These are phyloP conservation scores for Fusarium sp. DNA, from an alignment of 2,329 filamentous ascomycete genomes.

Conservation along the genomic window DNA sequence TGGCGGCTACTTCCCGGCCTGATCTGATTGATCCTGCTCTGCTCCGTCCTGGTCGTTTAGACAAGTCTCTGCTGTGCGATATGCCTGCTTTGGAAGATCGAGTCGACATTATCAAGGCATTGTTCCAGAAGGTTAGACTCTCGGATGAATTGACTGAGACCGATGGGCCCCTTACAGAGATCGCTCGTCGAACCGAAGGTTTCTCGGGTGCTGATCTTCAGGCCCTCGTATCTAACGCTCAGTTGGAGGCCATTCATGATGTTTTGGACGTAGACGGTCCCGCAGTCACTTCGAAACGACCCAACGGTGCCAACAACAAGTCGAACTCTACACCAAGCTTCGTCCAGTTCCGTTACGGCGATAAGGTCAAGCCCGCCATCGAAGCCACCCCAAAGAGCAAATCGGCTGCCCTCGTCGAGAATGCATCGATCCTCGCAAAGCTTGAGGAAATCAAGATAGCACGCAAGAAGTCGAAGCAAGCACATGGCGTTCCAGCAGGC, in stretches of 20 bases:
- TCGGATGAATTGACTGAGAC: conserved; percentile 71
- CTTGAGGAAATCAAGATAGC: conserved; percentile 81
- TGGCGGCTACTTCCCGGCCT: conserved; percentile 92
- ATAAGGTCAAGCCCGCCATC: conserved; percentile 61
- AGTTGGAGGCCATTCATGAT: conserved; percentile 96
- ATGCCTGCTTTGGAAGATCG: conserved; percentile 85
- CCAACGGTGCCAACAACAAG: conserved; percentile 51
- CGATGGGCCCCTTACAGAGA: conserved; percentile 72
- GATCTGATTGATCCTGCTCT: conserved; percentile 96
- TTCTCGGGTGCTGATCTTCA: conserved; percentile 96
- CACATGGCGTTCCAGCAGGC: conserved; percentile 45
- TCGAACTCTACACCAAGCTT: conserved; percentile 65
- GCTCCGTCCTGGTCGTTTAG: conserved; percentile 88
- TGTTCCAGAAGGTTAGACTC: conserved; percentile 85
- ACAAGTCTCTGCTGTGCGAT: conserved; percentile 93
- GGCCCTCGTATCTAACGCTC: conserved; percentile 94
- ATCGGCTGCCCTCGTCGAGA: conserved; percentile 74
- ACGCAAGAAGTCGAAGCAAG: conserved; percentile 62
- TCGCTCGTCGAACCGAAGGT: conserved; percentile 84
- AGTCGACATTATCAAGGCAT: conserved; percentile 86
- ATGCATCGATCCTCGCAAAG: conserved; percentile 83
- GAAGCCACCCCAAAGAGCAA: conserved; percentile 61
- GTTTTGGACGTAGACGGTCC: conserved; percentile 72
- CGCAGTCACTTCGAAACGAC: conserved; percentile 54
- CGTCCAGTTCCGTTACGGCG: conserved; percentile 86